Conservation (phyloP, 352 stramenopile genomes). For the Phytophthora vignae region DNA sequence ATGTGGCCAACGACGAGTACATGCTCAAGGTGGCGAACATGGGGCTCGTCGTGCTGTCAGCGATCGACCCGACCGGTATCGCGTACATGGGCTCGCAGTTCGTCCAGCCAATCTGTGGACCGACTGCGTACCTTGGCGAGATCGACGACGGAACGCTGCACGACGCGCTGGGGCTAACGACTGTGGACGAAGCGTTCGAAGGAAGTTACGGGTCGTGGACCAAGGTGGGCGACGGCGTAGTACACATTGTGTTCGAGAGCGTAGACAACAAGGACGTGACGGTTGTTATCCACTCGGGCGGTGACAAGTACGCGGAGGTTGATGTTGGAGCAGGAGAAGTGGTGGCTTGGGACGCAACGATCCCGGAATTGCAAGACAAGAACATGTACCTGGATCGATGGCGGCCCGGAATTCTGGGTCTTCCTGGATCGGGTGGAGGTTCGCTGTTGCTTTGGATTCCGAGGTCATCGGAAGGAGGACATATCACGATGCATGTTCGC, state of each 20-base stretch:
- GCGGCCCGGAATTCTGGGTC: conserved; percentile 47
- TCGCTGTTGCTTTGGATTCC: conserved; percentile 49
- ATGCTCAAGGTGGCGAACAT: conserved; percentile 38
- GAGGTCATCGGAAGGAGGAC: conserved; percentile 32
- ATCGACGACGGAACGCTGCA: conserved; percentile 34
- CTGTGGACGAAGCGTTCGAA: conserved; percentile 29
- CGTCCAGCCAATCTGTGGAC: conserved; percentile 43
- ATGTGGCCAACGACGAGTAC: conserved; percentile 34
- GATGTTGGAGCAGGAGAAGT: conserved; percentile 18
- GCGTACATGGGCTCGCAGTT: conserved; percentile 40
- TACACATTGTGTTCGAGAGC: conserved; percentile 25
- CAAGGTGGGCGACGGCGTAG: conserved; percentile 28
- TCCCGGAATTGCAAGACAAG: conserved; percentile 24
- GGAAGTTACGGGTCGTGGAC: conserved; percentile 32
- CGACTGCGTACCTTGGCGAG: conserved; percentile 29
- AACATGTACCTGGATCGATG: conserved; percentile 37
- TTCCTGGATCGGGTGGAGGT: conserved; percentile 38
- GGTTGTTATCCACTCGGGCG: conserved; percentile 21
- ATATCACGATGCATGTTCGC: conserved; percentile 44
- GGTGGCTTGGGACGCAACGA: conserved; percentile 18
- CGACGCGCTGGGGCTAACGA: conserved; percentile 17
- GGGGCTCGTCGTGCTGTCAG: conserved; percentile 33
- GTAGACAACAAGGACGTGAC: conserved; percentile 19
- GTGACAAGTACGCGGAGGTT: conserved; percentile 19
- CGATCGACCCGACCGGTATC: conserved; percentile 42